Base-by-base conservation (phyloP, 2,329 filamentous ascomycete species). In the Endocalyx cinctus region DNA sequence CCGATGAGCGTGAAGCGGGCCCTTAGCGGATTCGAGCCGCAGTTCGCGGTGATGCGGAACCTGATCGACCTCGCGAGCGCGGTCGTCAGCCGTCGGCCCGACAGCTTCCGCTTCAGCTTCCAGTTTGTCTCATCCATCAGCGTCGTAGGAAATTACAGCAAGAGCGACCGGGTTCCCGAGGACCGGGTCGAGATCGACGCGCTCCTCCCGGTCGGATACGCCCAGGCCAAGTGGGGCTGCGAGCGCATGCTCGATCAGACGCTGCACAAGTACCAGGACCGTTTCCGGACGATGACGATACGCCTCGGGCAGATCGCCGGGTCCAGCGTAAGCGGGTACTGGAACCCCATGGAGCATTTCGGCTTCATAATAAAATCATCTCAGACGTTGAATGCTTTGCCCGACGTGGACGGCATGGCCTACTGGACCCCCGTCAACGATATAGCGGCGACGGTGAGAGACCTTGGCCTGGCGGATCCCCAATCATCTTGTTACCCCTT, bases 231-330 rank as follows among this genome's bases (percentile, higher is more conserved):
- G 43, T 66, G 43, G 17, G 57, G 58, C 0, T 74, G 70, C 47
- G 71, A 76, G 42, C 48, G 55, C 3, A 68, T 74, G 48, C 59
- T 77, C 0, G 60, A 67, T 30, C 51, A 58, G 29, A 74, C 71
- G 0, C 48, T 74, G 3, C 61, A 65, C 33, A 42, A 51, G 12
- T 47, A 66, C 37, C 60, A 62, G 0, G 33, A 57, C 0, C 48
- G 40, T 1, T 72, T 75, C 54, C 59, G 57, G 6, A 38, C 65
- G 0, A 66, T 61, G 52, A 47, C 48, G 0, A 62, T 69, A 1
- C 58, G 73, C 0, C 52, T 66, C 0, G 74, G 69, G 1, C 74
- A 79, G 45, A 69, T 79, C 22, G 60, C 72, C 1, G 74, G 74
- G 0, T 70, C 65, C 0, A 60, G 44, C 4, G 55, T 36, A 0